These are phyloP conservation scores for Dendrobium officinale DNA, from an alignment of 106 monocot genomes.

Conservation along the genomic window DNA sequence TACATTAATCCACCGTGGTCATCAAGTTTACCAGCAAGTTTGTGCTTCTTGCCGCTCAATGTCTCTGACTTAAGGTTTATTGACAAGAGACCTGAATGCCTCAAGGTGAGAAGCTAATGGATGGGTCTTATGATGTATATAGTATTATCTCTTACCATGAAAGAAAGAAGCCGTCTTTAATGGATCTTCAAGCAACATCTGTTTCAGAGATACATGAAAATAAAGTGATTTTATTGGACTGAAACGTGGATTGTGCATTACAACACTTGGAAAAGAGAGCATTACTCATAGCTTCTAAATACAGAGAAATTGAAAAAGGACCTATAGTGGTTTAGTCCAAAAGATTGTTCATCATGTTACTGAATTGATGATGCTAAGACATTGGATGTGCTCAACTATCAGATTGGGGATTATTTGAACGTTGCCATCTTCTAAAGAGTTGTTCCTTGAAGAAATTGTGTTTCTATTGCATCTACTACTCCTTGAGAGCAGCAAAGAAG, in stretches of 20 bases:
- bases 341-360: slow-evolving; percentile 73
- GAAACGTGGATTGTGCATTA: slow-evolving; percentile 46
- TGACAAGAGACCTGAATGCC: no score
- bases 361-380: neutral
- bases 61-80: no score
- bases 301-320: slow-evolving; percentile 25
- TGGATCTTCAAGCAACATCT: slow-evolving; percentile 59
- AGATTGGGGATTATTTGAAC: no score
- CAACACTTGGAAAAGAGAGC: slow-evolving; percentile 59
- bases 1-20: slow-evolving; percentile 27
- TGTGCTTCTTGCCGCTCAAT: no score
- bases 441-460: no score
- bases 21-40: no score
- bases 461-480: no score
- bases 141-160: slow-evolving; percentile 25
- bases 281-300: slow-evolving; percentile 32
- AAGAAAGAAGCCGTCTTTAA: slow-evolving; percentile 48
- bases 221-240: slow-evolving; percentile 66
- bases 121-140: slow-evolving; percentile 72
- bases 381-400: no score
- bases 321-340: slow-evolving; percentile 57
- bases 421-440: no score
- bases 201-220: slow-evolving; percentile 41
- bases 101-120: slow-evolving; percentile 36
- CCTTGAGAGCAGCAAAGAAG: no score